A percentile compares a stretch with the other conserved stretches of the same genome.
These are phyloP conservation scores for Termitomyces sp. DNA, from an alignment of 768 basidiomycete species.

Conservation along the genomic window DNA sequence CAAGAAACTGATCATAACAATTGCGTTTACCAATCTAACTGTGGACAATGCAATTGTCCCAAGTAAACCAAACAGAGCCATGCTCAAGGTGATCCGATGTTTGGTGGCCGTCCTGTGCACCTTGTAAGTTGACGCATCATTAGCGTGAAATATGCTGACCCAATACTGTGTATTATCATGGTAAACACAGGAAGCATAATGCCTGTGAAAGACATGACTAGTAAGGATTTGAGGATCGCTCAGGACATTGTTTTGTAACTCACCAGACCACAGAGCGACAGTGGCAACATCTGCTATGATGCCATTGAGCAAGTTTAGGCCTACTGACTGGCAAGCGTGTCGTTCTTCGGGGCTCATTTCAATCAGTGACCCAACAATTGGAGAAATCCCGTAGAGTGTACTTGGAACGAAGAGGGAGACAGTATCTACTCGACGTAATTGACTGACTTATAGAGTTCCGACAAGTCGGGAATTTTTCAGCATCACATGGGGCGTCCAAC, in stretches of 20 bases:
- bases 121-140: not conserved
- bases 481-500: too few species aligned
- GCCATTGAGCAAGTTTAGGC: not conserved
- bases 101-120: not conserved
- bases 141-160: not conserved
- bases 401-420: too few species aligned
- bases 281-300: not conserved
- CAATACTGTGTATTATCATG: not conserved
- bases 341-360: not conserved
- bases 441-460: too few species aligned
- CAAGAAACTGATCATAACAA: not conserved
- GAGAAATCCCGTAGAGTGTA: not conserved
- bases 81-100: not conserved
- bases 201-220: not conserved
- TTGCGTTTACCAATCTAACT: too few species aligned
- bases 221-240: too few species aligned
- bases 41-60: not conserved
- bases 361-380: not conserved
- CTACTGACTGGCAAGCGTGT: not conserved
- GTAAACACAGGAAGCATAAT: not conserved
- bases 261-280: not conserved
- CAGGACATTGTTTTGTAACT: not conserved
- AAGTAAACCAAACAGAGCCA: not conserved
- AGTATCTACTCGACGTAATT: too few species aligned
- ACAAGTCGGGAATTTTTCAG: too few species aligned